A percentile compares a stretch with the other conserved stretches of the same genome.
Conservation (phyloP, 768 basidiomycete genomes). For the Megacollybia marginata region DNA sequence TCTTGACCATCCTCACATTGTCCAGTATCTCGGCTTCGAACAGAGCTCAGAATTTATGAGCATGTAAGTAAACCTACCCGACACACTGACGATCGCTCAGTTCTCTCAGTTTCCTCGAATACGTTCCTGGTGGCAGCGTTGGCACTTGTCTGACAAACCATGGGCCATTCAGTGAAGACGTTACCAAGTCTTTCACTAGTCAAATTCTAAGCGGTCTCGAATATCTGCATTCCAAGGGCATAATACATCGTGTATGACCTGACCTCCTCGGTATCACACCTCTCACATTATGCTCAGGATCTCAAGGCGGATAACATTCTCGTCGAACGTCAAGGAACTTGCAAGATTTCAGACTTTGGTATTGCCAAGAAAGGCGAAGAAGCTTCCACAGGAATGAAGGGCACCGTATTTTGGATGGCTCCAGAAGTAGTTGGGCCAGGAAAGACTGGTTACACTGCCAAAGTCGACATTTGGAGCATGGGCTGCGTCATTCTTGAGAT, state of each 20-base stretch:
- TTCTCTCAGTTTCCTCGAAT: slow-evolving; percentile 76
- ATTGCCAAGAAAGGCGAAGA: slow-evolving; percentile 88
- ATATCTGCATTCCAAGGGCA: slow-evolving; percentile 79
- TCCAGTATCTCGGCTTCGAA: slow-evolving; percentile 87
- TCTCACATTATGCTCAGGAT: slow-evolving; percentile 41
- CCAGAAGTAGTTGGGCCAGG: slow-evolving; percentile 73
- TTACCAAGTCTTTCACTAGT: slow-evolving; percentile 76
- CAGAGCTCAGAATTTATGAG: slow-evolving; percentile 66
- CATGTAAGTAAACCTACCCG: slow-evolving; percentile 41
- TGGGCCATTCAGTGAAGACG: slow-evolving; percentile 76
- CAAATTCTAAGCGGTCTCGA: slow-evolving; percentile 85
- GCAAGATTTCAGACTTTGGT: slow-evolving; percentile 96
- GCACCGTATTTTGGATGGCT: slow-evolving; percentile 96
- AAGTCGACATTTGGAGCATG: slow-evolving; percentile 94
- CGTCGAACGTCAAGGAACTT: slow-evolving; percentile 74
- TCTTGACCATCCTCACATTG: slow-evolving; percentile 86
- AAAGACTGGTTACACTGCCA: slow-evolving; percentile 74
- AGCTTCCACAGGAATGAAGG: slow-evolving; percentile 74
- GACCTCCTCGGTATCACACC: neutral
- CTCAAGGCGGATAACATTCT: slow-evolving; percentile 94
- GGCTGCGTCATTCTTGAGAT: slow-evolving; percentile 94
- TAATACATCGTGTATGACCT: slow-evolving; percentile 66
- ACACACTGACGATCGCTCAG: neutral
- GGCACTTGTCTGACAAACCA: slow-evolving; percentile 69
- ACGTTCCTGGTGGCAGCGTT: slow-evolving; percentile 93